A percentile compares a stretch with the other conserved stretches of the same genome.
phyloP scores from a whole-genome alignment of 2,329 filamentous ascomycete genomes.

The Fusarium nanum region DNA sequence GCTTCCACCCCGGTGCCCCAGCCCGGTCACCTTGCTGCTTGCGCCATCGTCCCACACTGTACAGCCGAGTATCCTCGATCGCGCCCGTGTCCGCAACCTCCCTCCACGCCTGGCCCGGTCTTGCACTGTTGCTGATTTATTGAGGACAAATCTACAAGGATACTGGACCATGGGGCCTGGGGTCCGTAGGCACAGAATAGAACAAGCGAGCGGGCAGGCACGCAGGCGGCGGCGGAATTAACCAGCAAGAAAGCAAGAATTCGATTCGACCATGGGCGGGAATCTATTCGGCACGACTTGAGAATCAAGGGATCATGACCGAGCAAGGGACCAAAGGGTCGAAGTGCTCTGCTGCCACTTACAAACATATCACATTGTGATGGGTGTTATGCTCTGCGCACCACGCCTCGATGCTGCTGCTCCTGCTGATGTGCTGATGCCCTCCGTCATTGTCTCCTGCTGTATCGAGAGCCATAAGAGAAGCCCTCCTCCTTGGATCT shows the following conservation, averaged over 20 bases:
- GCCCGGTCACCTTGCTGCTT: conserved; percentile 44
- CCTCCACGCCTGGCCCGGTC: conserved; percentile 46
- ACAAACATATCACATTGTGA: conserved; percentile 30
- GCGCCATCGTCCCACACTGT: conserved; percentile 50
- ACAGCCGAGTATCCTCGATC: conserved; percentile 47
- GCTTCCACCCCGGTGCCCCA: conserved; percentile 42
- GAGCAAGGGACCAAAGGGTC: conserved; percentile 28
- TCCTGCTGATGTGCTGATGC: not conserved
- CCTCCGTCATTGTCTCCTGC: conserved; percentile 23
- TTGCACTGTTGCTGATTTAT: conserved; percentile 35
- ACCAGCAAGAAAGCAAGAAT: conserved; percentile 33
- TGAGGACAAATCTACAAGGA: conserved; percentile 39
- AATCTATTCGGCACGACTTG: conserved; percentile 31
- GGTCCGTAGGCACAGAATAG: conserved; percentile 26
- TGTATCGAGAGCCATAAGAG: conserved; percentile 35
- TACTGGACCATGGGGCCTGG: conserved; percentile 21
- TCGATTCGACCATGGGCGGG: conserved; percentile 30
- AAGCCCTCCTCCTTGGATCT: conserved; percentile 7
- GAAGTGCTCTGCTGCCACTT: conserved; percentile 19
- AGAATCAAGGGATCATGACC: conserved; percentile 34
- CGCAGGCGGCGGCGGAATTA: conserved; percentile 8
- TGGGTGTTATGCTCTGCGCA: conserved; percentile 21
- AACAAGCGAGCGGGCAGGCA: conserved; percentile 18
- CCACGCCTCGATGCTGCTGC: conserved; percentile 17
- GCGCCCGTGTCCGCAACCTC: conserved; percentile 44